Evolutionary conservation across 1,284 basidiomycete genomes (phyloP).

Genomic region (Trametes hirsuta): DNA sequence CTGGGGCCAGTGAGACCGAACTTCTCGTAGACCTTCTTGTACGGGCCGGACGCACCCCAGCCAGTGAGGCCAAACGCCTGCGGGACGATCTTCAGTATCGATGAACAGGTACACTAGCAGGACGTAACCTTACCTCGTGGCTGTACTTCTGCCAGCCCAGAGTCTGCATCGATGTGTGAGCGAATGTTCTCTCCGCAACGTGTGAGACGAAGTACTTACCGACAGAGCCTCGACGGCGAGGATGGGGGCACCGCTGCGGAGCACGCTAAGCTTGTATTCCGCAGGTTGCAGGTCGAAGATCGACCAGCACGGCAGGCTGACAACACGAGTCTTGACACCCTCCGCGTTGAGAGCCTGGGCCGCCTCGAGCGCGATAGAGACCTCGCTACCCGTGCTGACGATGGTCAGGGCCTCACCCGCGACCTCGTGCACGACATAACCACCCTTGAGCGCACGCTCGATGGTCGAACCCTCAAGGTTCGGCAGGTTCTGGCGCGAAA

Average conservation of each 20-base stretch:
- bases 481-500: constrained; percentile 91
- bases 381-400: constrained; percentile 89
- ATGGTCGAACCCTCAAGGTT: constrained; percentile 90
- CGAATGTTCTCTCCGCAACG: background rate
- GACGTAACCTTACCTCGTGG: constrained; percentile 60
- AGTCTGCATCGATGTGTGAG: constrained; percentile 46
- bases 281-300: constrained; percentile 86
- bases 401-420: constrained; percentile 82
- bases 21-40: constrained; percentile 87
- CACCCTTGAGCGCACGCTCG: constrained; percentile 84
- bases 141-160: constrained; percentile 87
- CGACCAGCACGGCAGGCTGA: constrained; percentile 89
- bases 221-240: constrained; percentile 88
- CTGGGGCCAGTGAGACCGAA: constrained; percentile 85
- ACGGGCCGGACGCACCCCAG: constrained; percentile 92
- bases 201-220: constrained; percentile 38
- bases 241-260: constrained; percentile 89
- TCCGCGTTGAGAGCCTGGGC: constrained; percentile 75
- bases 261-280: constrained; percentile 83
- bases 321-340: constrained; percentile 83
- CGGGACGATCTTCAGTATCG: constrained; percentile 20
- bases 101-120: background rate
- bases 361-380: constrained; percentile 85
- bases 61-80: constrained; percentile 77
- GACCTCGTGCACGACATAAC: constrained; percentile 88